Percentiles rank a stretch among this genome's conserved stretches.
Conservation (phyloP, 2,329 filamentous ascomycete genomes). For the Xenoacremonium recifei region DNA sequence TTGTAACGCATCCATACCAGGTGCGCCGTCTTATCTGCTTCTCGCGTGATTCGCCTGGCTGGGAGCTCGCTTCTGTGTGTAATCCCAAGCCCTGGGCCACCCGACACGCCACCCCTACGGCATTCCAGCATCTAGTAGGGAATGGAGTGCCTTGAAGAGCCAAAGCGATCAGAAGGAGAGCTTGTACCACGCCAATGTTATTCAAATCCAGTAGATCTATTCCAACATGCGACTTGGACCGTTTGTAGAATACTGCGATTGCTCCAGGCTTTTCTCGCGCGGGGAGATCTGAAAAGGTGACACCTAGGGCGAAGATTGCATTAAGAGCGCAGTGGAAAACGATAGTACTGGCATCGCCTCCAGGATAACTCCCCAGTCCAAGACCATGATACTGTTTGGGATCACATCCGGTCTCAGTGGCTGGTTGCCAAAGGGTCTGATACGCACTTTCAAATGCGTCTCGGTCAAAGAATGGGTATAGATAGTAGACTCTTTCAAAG, state of each 20-base stretch:
- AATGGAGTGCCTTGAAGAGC: slow-evolving; percentile 40
- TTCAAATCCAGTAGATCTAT: slow-evolving; percentile 31
- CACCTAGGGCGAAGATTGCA: slow-evolving; percentile 40
- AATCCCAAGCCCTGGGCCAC: slow-evolving; percentile 41
- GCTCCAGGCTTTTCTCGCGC: slow-evolving; percentile 17
- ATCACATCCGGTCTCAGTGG: neutral
- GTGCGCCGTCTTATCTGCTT: slow-evolving; percentile 13
- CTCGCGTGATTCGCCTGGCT: neutral
- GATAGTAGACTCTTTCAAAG: slow-evolving; percentile 37
- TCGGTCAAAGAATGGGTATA: slow-evolving; percentile 44
- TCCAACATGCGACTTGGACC: slow-evolving; percentile 31
- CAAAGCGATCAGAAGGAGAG: slow-evolving; percentile 36
- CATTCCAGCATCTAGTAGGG: slow-evolving; percentile 41
- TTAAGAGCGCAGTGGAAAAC: slow-evolving; percentile 43
- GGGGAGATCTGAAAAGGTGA: slow-evolving; percentile 35
- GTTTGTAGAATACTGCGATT: slow-evolving; percentile 30
- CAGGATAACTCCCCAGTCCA: too few relatives aligned
- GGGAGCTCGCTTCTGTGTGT: slow-evolving; percentile 26
- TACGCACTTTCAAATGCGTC: slow-evolving; percentile 40
- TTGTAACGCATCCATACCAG: slow-evolving; percentile 23
- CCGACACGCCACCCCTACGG: slow-evolving; percentile 39
- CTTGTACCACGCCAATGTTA: slow-evolving; percentile 39
- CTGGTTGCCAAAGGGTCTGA: slow-evolving; percentile 33
- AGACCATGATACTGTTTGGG: slow-evolving; percentile 14
- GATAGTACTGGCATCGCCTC: slow-evolving; percentile 30